Percentiles rank a stretch among this genome's conserved stretches.
Evolutionary conservation across 495 filamentous ascomycete species (phyloP).

Genomic region (Amorphotheca resinae): DNA sequence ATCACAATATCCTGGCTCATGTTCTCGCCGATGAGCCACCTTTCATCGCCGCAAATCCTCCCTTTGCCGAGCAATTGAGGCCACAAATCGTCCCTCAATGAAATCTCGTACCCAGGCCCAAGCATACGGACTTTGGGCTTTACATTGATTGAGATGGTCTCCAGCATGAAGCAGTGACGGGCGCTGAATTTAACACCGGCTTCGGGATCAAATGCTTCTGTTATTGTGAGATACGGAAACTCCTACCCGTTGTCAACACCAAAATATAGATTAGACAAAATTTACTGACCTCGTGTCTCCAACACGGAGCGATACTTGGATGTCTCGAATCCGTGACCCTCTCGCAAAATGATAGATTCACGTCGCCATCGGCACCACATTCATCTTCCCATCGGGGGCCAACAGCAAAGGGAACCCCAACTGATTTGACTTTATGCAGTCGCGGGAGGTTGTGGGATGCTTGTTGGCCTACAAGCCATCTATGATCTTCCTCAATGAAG

Average conservation of each 20-base stretch:
- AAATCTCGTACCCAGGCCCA: constrained; percentile 25
- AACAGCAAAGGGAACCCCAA: constrained; percentile 42
- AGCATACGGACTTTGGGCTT: constrained; percentile 10
- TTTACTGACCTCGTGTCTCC: constrained; percentile 33
- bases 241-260: constrained; percentile 11
- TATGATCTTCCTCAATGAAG: constrained; percentile 38
- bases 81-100: constrained; percentile 34
- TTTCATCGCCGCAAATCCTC: constrained; percentile 47
- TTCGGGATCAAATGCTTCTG: constrained; percentile 37
- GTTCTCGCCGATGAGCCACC: constrained; percentile 52
- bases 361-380: constrained; percentile 36
- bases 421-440: constrained; percentile 33
- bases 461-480: constrained; percentile 34
- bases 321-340: constrained; percentile 30
- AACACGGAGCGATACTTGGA: constrained; percentile 33
- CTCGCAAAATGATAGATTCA: constrained; percentile 31
- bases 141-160: constrained; percentile 27
- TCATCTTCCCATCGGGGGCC: constrained; percentile 41
- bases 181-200: constrained; percentile 45
- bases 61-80: constrained; percentile 40
- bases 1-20: constrained; percentile 37
- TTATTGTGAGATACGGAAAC: constrained; percentile 42
- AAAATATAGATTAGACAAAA: not conserved
- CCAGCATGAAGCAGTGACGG: constrained; percentile 38
- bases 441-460: constrained; percentile 28